Percentiles rank a stretch among this genome's conserved stretches.
Evolutionary conservation across 2,329 filamentous ascomycete genomes (phyloP).

Genomic region (Phaeosphaeriaceae sp.): DNA sequence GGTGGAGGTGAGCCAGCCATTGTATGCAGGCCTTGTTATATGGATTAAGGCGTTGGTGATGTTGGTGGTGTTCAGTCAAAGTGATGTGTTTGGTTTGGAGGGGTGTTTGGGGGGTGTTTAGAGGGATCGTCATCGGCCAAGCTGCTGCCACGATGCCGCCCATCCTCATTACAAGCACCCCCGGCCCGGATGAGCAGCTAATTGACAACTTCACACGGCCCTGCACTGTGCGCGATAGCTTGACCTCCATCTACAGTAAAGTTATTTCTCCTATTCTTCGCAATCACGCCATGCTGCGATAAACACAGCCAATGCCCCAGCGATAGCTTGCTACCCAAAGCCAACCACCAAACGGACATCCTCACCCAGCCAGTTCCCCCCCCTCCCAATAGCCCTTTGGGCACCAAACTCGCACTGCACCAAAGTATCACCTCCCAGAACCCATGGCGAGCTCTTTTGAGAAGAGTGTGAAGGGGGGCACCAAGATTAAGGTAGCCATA

Average conservation of each 20-base stretch:
- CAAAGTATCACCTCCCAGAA: constrained; percentile 2
- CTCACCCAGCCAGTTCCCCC: constrained; percentile 18
- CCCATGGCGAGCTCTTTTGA: constrained; percentile 88
- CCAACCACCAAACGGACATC: constrained; percentile 15
- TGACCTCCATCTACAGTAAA: constrained; percentile 24
- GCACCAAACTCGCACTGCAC: constrained; percentile 11
- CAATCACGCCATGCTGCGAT: constrained; percentile 38
- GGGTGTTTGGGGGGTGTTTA: constrained; percentile 4
- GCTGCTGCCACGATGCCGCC: constrained; percentile 22
- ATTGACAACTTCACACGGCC: constrained; percentile 19
- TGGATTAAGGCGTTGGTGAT: neutral
- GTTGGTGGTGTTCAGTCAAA: constrained; percentile 8
- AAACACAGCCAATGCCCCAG: constrained; percentile 23
- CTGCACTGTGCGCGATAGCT: constrained; percentile 15
- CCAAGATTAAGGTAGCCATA: constrained; percentile 83
- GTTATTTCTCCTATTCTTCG: constrained; percentile 22
- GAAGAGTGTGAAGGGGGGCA: constrained; percentile 98
- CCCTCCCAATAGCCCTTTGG: constrained; percentile 19
- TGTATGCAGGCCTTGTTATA: constrained; percentile 7
- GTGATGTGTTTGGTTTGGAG: constrained; percentile 15
- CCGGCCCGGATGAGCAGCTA: constrained; percentile 19
- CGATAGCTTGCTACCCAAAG: constrained; percentile 18
- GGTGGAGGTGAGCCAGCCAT: constrained; percentile 57
- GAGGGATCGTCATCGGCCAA: constrained; percentile 21
- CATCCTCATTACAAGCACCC: constrained; percentile 21